Conservation (phyloP, 805 yeast species). For the Cyberlindnera petersonii region DNA sequence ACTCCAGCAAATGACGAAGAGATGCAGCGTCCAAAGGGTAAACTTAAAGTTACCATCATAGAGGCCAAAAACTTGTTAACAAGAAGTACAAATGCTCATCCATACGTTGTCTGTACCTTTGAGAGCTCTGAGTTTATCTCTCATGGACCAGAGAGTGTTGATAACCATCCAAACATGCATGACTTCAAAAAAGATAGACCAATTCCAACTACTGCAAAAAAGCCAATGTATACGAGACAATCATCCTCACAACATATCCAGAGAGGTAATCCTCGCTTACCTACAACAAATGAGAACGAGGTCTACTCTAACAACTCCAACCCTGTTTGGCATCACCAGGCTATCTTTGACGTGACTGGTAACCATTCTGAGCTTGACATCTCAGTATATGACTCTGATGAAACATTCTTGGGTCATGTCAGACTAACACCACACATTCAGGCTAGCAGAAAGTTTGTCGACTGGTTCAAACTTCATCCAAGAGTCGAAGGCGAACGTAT, state of each 20-base stretch:
- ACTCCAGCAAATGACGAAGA: slow-evolving; percentile 7
- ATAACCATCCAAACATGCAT: slow-evolving; percentile 26
- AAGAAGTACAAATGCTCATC: slow-evolving; percentile 54
- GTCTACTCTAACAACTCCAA: slow-evolving; percentile 40
- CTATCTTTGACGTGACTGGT: slow-evolving; percentile 87
- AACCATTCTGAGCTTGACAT: slow-evolving; percentile 80
- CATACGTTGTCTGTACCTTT: slow-evolving; percentile 88
- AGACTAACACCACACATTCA: slow-evolving; percentile 59
- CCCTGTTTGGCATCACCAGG: slow-evolving; percentile 91
- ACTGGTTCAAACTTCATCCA: slow-evolving; percentile 73
- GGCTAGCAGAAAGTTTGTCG: slow-evolving; percentile 36
- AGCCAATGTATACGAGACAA: slow-evolving; percentile 42
- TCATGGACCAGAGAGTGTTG: slow-evolving; percentile 57
- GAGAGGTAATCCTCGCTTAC: slow-evolving; percentile 21
- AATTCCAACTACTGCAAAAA: slow-evolving; percentile 10
- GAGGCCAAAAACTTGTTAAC: slow-evolving; percentile 72
- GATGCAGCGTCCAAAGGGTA: slow-evolving; percentile 60
- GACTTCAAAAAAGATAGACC: slow-evolving; percentile 16
- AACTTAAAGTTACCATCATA: slow-evolving; percentile 71
- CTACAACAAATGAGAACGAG: slow-evolving; percentile 9
- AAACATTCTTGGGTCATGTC: slow-evolving; percentile 82
- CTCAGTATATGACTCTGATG: slow-evolving; percentile 89
- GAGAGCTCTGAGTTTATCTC: slow-evolving; percentile 90
- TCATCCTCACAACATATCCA: slow-evolving; percentile 40
- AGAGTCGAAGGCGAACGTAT: slow-evolving; percentile 74